Evolutionary conservation across 768 basidiomycete genomes (phyloP).

Genomic region (Phlegmacium glaucopus): DNA sequence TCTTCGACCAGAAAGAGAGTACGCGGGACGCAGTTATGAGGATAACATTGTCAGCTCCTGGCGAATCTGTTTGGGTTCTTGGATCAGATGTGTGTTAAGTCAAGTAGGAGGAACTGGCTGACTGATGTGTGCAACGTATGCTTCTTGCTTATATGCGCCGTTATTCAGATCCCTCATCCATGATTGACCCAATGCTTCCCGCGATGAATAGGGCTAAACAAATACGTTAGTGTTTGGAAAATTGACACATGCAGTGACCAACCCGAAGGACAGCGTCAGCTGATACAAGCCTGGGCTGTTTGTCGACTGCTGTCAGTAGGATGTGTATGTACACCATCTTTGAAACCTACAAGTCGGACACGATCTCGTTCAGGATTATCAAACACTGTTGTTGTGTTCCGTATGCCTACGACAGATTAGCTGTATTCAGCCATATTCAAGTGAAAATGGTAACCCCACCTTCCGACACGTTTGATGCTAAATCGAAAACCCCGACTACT

Average conservation of each 20-base stretch:
- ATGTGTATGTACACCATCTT: neutral
- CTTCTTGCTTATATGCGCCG: slow-evolving; percentile 79
- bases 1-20: slow-evolving; percentile 82
- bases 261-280: slow-evolving; percentile 87
- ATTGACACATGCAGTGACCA: slow-evolving; percentile 24
- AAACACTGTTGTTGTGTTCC: slow-evolving; percentile 98
- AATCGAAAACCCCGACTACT: slow-evolving; percentile 93
- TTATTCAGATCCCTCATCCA: slow-evolving; percentile 96
- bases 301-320: slow-evolving; percentile 1
- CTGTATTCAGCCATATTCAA: neutral
- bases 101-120: slow-evolving; percentile 23
- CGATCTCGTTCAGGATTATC: slow-evolving; percentile 90
- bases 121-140: slow-evolving; percentile 93
- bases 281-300: slow-evolving; percentile 79
- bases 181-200: slow-evolving; percentile 91
- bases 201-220: slow-evolving; percentile 76
- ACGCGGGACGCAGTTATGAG: slow-evolving; percentile 77
- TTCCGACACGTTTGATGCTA: slow-evolving; percentile 92
- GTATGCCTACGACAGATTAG: slow-evolving; percentile 58
- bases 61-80: slow-evolving; percentile 46
- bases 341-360: slow-evolving; percentile 60
- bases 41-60: slow-evolving; percentile 77
- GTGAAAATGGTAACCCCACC: slow-evolving; percentile 41
- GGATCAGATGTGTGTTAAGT: neutral
- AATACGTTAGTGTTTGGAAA: neutral